These are phyloP conservation scores for Blastomyces parvus DNA, from an alignment of 2,329 filamentous ascomycete genomes.

Conservation along the genomic window DNA sequence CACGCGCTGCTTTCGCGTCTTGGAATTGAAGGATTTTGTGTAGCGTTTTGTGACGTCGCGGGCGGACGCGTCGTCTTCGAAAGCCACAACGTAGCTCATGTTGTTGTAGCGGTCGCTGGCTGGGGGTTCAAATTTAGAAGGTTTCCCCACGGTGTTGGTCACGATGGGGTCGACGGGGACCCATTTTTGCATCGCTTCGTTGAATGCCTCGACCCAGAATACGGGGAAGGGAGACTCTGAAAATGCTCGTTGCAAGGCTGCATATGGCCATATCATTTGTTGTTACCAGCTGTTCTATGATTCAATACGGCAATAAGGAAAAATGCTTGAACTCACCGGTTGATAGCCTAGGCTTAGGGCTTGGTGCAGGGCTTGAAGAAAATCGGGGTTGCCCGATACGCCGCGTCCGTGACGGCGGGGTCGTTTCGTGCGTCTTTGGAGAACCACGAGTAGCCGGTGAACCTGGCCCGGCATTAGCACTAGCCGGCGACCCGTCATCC, in stretches of 20 bases:
- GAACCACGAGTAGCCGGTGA: conserved; percentile 6
- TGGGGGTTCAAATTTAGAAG: conserved; percentile 71
- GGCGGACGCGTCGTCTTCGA: conserved; percentile 67
- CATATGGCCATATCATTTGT: background rate
- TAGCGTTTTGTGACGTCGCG: conserved; percentile 85
- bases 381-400: conserved; percentile 30
- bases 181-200: conserved; percentile 82
- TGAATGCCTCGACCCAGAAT: conserved; percentile 91
- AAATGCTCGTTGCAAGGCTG: conserved; percentile 1
- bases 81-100: conserved; percentile 75
- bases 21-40: conserved; percentile 77
- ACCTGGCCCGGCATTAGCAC: conserved; percentile 18
- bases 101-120: conserved; percentile 64
- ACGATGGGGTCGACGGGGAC: conserved; percentile 77
- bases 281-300: background rate
- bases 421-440: background rate
- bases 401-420: conserved; percentile 18
- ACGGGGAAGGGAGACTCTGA: conserved; percentile 63
- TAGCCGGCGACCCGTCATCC: conserved; percentile 26
- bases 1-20: conserved; percentile 72
- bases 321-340: conserved; percentile 7
- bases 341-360: conserved; percentile 9
- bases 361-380: conserved; percentile 12
- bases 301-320: background rate
- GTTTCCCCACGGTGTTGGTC: conserved; percentile 67